Base-by-base conservation (phyloP, 2,329 filamentous ascomycete genomes). In the Biscogniauxia mediterranea region DNA sequence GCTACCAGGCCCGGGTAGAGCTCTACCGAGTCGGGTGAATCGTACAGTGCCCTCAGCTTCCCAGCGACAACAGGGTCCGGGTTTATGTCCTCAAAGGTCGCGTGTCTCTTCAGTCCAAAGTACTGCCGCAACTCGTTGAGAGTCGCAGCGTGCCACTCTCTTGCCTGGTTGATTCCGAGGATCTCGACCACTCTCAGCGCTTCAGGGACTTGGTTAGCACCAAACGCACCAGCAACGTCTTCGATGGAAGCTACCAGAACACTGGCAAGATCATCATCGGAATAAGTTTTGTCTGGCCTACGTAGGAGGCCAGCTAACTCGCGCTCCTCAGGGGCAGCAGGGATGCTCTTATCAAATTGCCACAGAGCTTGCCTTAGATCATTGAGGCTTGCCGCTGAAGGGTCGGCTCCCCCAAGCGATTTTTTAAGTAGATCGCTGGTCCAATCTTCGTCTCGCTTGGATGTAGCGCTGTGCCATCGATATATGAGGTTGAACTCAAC, bases 1-100 rank as follows among this genome's bases (percentile, higher is more conserved):
- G 82, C 77, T 67, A 85, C 79, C 6, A 86, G 68, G 13, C 84
- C 84, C 1, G 84, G 84, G 64, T 86, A 86, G 6, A 88, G 73
- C 68, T 88, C 85, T 13, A 84, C 79, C 7, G 77, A 75, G 55
- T 84, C 81, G 15, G 81, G 81, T 49, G 81, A 78, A 28, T 80
- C 81, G 61, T 84, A 84, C 2, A 84, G 72, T 32, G 78, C 71
- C 61, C 74, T 76, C 63, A 79, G 73, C 65, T 78, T 75, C 5
- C 76, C 72, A 1, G 78, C 77, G 23, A 83, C 77, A 20, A 77
- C 73, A 2, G 79, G 78, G 58, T 85, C 81, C 0, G 78, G 72
- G 66, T 83, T 84, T 71, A 83, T 82, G 21, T 81, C 79, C 54
- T 83, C 78, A 58, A 84, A 84, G 1, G 75, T 79, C 54, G 77